Evolutionary conservation across 1,284 basidiomycete species (phyloP), one percentile per base, ranked within the genome.

Genomic region (Sporisorium graminicola): DNA sequence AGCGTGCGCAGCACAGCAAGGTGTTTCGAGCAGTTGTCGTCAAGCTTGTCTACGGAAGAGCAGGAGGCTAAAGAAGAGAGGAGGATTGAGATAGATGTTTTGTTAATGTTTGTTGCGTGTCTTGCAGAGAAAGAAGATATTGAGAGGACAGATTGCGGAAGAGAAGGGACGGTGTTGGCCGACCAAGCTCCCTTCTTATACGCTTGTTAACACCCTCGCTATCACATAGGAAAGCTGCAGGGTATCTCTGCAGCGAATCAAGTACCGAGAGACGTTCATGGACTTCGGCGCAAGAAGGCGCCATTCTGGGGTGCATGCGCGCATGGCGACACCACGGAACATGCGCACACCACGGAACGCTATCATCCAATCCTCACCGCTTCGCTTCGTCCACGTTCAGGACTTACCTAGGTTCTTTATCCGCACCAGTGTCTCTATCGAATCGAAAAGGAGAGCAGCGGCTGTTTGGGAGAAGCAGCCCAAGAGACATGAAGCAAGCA

Each of bases 271-370:
- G 10, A n/a, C 22, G 24, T 24, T 14, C n/a, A n/a, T 40, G 7
- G 35, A 14, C 9, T 2, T 26, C 35, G 51, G 35, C 35, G 35
- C 24, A 40, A 53, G 35, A 37, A 26, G 35, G 51, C 35, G 35
- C 12, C 8, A 40, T 53, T 53, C 51, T 53, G 51, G 51, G 51
- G 35, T 51, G 50, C 33, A 33, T 35, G n/a, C 22, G 33, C 42
- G 42, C 42, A 37, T 37, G 35, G 5, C 29, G 5, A 31, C 10
- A 5, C 29, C 10, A 5, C 29, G 29, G 29, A 31, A 31, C 46
- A 16, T 46, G 44, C 24, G 22, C 24, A 24, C 44, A 46, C 44
- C 44, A 20, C 24, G 22, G 44, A 46, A 33, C 40, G 40, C 35
- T 37, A 37, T 37, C n/a, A n/a, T n/a, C n/a, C n/a, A n/a, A n/a